These are phyloP conservation scores for Calonectria naviculata DNA, from an alignment of 2,329 filamentous ascomycete species.

Conservation along the genomic window DNA sequence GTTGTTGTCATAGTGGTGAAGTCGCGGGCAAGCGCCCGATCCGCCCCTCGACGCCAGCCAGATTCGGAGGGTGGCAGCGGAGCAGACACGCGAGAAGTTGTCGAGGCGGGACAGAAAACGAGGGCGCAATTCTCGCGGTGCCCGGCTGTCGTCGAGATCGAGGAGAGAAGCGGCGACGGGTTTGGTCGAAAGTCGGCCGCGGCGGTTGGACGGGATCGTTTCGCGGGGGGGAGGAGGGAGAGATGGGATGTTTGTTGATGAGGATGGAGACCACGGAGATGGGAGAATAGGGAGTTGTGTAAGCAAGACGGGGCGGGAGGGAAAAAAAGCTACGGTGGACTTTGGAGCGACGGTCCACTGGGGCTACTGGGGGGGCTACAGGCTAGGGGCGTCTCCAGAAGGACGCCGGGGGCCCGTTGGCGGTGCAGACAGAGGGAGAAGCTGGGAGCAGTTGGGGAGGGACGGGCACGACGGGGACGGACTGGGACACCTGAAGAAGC, in stretches of 20 bases:
- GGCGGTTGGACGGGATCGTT: slow-evolving; percentile 31
- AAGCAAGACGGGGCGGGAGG: slow-evolving; percentile 42
- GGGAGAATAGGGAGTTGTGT: slow-evolving; percentile 41
- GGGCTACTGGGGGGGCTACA: slow-evolving; percentile 15
- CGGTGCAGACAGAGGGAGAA: slow-evolving; percentile 17
- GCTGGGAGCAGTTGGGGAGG: slow-evolving; percentile 14
- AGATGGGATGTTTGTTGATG: slow-evolving; percentile 34
- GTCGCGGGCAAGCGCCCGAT: slow-evolving; percentile 53
- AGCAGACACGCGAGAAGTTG: slow-evolving; percentile 25
- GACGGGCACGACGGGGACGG: neutral
- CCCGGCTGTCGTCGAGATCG: slow-evolving; percentile 34
- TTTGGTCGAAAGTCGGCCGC: slow-evolving; percentile 34
- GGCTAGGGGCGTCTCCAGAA: slow-evolving; percentile 18
- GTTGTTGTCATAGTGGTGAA: slow-evolving; percentile 49
- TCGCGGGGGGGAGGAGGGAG: slow-evolving; percentile 28
- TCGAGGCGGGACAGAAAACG: slow-evolving; percentile 24
- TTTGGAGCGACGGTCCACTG: slow-evolving; percentile 28
- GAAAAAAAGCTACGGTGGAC: slow-evolving; percentile 45
- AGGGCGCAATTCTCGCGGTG: slow-evolving; percentile 39
- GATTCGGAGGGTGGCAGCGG: slow-evolving; percentile 38
- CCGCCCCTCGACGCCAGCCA: slow-evolving; percentile 51
- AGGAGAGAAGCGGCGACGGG: neutral
- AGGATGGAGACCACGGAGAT: slow-evolving; percentile 25
- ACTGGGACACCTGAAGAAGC: neutral
- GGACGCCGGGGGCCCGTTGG: slow-evolving; percentile 15